These are phyloP conservation scores for Salix viminalis DNA, from an alignment of 345 rosid species.

Conservation along the genomic window DNA sequence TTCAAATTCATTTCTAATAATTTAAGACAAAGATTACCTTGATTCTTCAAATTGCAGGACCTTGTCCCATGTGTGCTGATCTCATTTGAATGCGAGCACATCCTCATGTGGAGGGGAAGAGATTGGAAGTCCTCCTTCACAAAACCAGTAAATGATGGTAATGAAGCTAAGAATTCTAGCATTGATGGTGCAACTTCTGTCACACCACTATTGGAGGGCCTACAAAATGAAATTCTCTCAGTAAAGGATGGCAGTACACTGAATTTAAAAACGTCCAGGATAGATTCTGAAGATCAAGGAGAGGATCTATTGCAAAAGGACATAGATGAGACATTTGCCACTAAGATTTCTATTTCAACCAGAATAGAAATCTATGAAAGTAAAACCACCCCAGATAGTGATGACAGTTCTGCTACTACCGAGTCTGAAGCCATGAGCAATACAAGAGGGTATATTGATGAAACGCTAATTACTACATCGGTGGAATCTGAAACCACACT, in stretches of 20 bases:
- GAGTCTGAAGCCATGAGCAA: constrained; percentile 21
- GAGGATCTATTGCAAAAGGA: constrained; percentile 3
- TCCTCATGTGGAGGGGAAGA: constrained; percentile 82
- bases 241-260: constrained; percentile 6
- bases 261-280: neutral
- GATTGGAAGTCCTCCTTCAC: constrained; percentile 59
- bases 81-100: constrained; percentile 72
- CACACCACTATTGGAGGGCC: constrained; percentile 25
- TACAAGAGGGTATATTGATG: constrained; percentile 7
- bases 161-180: constrained; percentile 19
- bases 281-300: constrained; percentile 22
- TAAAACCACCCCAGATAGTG: neutral
- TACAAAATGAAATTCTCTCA: constrained; percentile 19
- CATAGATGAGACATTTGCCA: neutral
- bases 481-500: constrained; percentile 3
- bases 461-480: constrained; percentile 9
- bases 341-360: constrained; percentile 16
- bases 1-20: neutral
- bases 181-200: constrained; percentile 18
- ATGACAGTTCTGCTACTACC: constrained; percentile 2
- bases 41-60: constrained; percentile 45
- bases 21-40: neutral
- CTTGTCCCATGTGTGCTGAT: constrained; percentile 82
- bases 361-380: constrained; percentile 2
- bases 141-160: constrained; percentile 27